Evolutionary conservation across 768 basidiomycete genomes (phyloP), one percentile per base, ranked within the genome.

Genomic region (Myochromella boudieri): DNA sequence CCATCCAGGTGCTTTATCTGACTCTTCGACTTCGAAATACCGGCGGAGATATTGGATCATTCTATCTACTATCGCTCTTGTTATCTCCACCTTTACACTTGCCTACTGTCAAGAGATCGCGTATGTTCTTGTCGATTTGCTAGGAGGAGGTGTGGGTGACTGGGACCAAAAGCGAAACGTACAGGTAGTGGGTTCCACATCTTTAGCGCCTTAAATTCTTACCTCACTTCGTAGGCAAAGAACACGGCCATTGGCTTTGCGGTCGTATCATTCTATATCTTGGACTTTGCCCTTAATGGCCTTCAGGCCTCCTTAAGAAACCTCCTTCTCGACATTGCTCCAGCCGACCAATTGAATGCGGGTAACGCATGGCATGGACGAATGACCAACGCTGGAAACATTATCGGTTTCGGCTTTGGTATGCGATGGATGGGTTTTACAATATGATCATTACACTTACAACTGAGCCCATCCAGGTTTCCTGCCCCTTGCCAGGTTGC

Each of bases 281-380:
- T 99, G 26, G 97, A 99, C 66, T 99, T 99, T 61, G 91, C 93
- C n/a, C 76, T 99, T 48, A 99, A 99, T 64, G 97, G 91, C 3
- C 68, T 95, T 37, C 92, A 95, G 75, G 91, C 91, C 2, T 95
- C 93, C 9, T 72, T 97, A 26, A 76, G 94, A 40, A 97, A 97
- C 65, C 81, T 99, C n/a, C 75, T 97, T 10, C 76, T 99, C 48
- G 97, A 99, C 62, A 70, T 95, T 41, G 82, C 91, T 0, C 95
- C 97, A 5, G 80, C 90, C 11, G 80, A 85, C 51, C 95, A 97
- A 64, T 80, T 97, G 10, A 93, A 86, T 46, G 78, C 84, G n/a
- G 93, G 87, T 3, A 99, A 98, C 68, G 97, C 97, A 26, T 99
- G 95, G 94, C 94, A 97, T 52, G 89, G 95, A 37, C 77, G 92